Evolutionary conservation across 2,329 filamentous ascomycete species (phyloP), one percentile per base, ranked within the genome.

Genomic region (Chalara sp.): DNA sequence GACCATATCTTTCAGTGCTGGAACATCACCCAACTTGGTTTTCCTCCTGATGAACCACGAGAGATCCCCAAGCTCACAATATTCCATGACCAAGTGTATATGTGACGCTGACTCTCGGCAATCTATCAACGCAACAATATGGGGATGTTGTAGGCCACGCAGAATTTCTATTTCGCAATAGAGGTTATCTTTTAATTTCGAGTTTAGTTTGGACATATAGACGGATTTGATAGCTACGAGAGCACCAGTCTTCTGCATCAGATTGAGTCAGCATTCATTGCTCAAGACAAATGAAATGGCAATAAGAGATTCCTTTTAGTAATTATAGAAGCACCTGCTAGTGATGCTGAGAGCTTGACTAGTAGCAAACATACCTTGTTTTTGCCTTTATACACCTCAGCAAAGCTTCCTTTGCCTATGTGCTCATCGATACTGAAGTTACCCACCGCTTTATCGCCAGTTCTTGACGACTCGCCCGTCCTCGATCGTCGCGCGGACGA

Each of bases 31-130:
- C 44, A 96, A 80, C 64, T 84, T 87, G 54, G 92, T 84, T 54
- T 92, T 82, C 72, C 93, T 95, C 76, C 93, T 95, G 72, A 99
- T 96, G 70, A 99, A 97, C 49, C 92, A 78, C 8, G 93, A 95
- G 52, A 99, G 72, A 65, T 99, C 93, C 28, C 93, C 92, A 40
- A 99, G 79, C 66, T 95, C 89, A 72, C 93, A 97, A 71, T 95
- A 97, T 72, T 99, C 93, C 92, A 97, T 99, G 56, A 97, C 85
- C 52, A 99, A 80, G 70, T 99, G 93, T 71, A 97, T 96, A 65
- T 95, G 88, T 28, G 85, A 84, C 4, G 81, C 75, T 1, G 89
- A 86, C 68, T 97, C 91, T 68, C 92, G 80, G 72, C 91, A 96
- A 70, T 96, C 89, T 73, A 96, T 91, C 45, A 99, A 84, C 60